Base-by-base conservation (phyloP, 441 rosid genomes). In the Kokia cookei region DNA sequence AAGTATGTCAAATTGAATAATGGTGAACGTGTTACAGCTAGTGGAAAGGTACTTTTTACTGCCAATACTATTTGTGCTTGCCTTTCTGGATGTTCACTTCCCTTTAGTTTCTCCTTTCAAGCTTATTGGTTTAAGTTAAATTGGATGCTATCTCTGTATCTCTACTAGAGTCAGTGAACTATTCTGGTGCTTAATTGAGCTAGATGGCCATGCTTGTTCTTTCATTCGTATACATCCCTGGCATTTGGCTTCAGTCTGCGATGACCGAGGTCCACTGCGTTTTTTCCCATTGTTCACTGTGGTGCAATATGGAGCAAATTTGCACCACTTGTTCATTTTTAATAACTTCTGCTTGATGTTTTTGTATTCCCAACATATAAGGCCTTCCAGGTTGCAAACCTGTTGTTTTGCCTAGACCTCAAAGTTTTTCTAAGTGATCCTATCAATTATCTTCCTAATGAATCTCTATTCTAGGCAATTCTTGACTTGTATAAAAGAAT, bases 21-120 rank as follows among this genome's bases (percentile, higher is more conserved):
- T 76, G 96, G 97, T 73, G 99, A 96, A 53, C 93, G 92, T 35
- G 97, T 93, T 76, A 90, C 99, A 29, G 99, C 99, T 59, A 96
- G 97, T 80, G 99, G 98, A 77, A 96, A 96, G 98, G 98, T 96
- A 90, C 50, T 19, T 45, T 68, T 19, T 69, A 45, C 27, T 69
- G 59, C 42, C 53, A 51, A 50, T 51, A 29, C 68, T 77, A 19
- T 69, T 74, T 64, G 59, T 50, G 27, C 2, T 17, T 26, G 62
- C 47, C 60, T 24, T 65, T 48, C 47, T 64, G 11, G 40, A 5
- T 53, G n/a, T 27, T 51, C 48, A 22, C 8, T 35, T 35, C 37
- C n/a, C 53, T 53, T 55, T 53, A 12, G 63, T 57, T 15, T 42
- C 42, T 22, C 22, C 37, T 19, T 70, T 37, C 51, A 57, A 40